Conservation (phyloP, 31 red algal genomes). For the Bonnemaisonia californica region DNA sequence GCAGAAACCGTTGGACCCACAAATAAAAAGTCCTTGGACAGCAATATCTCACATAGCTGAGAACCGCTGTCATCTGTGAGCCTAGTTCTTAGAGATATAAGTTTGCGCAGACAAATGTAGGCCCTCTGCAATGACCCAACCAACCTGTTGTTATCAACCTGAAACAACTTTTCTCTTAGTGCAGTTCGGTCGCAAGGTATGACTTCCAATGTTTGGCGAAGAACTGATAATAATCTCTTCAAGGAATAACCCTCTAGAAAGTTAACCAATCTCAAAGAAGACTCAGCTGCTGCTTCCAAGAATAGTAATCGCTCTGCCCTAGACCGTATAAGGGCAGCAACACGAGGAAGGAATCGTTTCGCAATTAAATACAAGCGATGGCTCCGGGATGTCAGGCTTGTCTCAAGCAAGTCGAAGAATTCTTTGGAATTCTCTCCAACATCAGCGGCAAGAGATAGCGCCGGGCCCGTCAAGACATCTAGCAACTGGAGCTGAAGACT, state of each 20-base stretch:
- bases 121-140: slow-evolving; percentile 64
- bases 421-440: slow-evolving; percentile 75
- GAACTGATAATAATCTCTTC: slow-evolving; percentile 64
- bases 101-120: slow-evolving; percentile 73
- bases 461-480: slow-evolving; percentile 63
- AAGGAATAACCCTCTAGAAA: slow-evolving; percentile 79
- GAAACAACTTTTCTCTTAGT: slow-evolving; percentile 42
- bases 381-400: slow-evolving; percentile 28
- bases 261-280: slow-evolving; percentile 50
- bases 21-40: slow-evolving; percentile 68
- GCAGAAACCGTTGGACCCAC: slow-evolving; percentile 34
- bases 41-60: slow-evolving; percentile 67
- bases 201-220: slow-evolving; percentile 70
- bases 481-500: slow-evolving; percentile 62
- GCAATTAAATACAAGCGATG: slow-evolving; percentile 65
- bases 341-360: slow-evolving; percentile 58
- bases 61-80: slow-evolving; percentile 78
- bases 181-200: slow-evolving; percentile 32
- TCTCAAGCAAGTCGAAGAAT: slow-evolving; percentile 78
- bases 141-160: slow-evolving; percentile 42
- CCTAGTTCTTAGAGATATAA: slow-evolving; percentile 72
- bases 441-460: slow-evolving; percentile 57
- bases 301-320: slow-evolving; percentile 48
- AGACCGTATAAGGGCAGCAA: slow-evolving; percentile 51
- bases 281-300: slow-evolving; percentile 64